phyloP scores from a whole-genome alignment of 73 alveolate species.

The Tetrahymena borealis region DNA sequence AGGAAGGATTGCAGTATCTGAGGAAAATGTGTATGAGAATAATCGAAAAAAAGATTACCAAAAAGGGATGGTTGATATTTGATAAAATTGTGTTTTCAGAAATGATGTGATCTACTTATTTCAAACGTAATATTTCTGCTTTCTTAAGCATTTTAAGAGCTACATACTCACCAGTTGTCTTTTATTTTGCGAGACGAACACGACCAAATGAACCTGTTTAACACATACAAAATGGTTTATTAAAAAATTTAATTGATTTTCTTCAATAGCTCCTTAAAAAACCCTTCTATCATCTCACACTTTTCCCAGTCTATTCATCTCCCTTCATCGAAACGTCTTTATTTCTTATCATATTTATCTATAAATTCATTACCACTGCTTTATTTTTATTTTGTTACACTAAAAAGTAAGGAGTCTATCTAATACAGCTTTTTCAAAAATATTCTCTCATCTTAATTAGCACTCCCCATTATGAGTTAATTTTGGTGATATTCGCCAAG shows the following conservation, averaged over 20 bases:
- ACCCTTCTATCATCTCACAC: neutral
- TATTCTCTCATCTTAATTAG: too few species aligned
- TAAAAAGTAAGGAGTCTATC: neutral
- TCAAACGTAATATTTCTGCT: constrained; percentile 81
- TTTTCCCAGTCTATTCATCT: too few species aligned
- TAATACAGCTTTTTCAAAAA: too few species aligned
- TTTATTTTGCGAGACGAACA: constrained; percentile 72
- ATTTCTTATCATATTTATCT: neutral
- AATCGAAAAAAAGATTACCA: constrained; percentile 46
- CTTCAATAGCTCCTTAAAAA: neutral
- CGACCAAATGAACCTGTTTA: constrained; percentile 95
- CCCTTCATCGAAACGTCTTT: neutral
- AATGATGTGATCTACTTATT: constrained; percentile 94
- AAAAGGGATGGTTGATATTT: constrained; percentile 89
- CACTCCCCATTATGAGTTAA: too few species aligned
- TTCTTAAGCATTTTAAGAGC: constrained; percentile 94
- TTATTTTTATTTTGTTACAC: neutral
- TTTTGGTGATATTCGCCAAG: too few species aligned
- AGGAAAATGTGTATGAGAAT: neutral
- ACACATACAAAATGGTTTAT: neutral
- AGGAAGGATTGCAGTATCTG: neutral
- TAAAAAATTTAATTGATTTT: neutral
- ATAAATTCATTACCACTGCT: neutral
- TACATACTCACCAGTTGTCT: constrained; percentile 71
- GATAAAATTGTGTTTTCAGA: constrained; percentile 92